Percentiles rank a stretch among this genome's conserved stretches.
phyloP scores from a whole-genome alignment of 2,329 filamentous ascomycete species.

The Cladosporium sphaerospermum region DNA sequence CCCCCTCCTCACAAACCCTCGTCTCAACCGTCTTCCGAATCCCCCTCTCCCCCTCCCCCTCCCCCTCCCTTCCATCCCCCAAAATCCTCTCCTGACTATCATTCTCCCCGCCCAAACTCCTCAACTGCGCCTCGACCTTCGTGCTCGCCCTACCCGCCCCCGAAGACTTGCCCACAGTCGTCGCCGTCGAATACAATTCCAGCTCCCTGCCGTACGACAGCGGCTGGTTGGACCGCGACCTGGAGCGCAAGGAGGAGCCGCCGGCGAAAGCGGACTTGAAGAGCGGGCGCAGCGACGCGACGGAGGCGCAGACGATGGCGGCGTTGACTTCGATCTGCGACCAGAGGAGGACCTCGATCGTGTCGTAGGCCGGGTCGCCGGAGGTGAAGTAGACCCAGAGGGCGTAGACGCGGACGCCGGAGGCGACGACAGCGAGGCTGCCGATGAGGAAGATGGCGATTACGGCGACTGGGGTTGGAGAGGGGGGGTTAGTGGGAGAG shows the following conservation, averaged over 20 bases:
- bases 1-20: too few relatives aligned
- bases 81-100: background rate
- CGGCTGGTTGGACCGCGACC: background rate
- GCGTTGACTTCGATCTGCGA: background rate
- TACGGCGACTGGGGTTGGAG: background rate
- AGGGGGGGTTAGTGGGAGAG: background rate
- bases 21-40: background rate
- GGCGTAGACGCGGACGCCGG: conserved; percentile 2
- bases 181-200: background rate
- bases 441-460: conserved; percentile 5
- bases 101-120: background rate
- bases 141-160: background rate
- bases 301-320: background rate
- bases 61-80: background rate
- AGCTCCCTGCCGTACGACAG: background rate
- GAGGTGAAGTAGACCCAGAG: background rate
- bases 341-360: conserved; percentile 15
- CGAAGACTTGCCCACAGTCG: background rate
- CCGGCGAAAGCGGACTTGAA: background rate
- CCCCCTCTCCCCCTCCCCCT: background rate
- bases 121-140: background rate
- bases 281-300: background rate
- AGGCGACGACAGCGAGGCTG: background rate
- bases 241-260: background rate
- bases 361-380: background rate